Percentiles rank a stretch among this genome's conserved stretches.
Evolutionary conservation across 108 stramenopile genomes (phyloP).

Genomic region (Skeletonema potamos): DNA sequence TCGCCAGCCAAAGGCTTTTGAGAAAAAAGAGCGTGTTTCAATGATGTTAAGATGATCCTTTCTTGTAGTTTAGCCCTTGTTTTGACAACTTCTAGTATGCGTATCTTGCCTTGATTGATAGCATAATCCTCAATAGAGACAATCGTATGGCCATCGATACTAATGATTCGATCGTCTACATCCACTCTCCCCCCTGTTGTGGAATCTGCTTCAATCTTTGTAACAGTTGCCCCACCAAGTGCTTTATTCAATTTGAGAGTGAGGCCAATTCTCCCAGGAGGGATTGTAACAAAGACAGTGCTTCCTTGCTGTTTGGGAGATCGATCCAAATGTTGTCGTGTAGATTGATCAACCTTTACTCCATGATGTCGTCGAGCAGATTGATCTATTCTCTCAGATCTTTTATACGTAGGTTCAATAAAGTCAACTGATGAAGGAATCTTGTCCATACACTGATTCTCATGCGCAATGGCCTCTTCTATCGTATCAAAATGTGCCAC

Average conservation of each 20-base stretch:
- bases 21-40: not conserved
- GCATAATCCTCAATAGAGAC: not conserved
- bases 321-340: not conserved
- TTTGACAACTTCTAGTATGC: not conserved
- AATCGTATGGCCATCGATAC: not conserved
- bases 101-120: not conserved
- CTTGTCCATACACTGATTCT: conserved; percentile 3
- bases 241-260: not conserved
- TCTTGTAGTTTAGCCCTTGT: not conserved
- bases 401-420: too few species aligned
- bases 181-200: not conserved
- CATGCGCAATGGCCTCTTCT: conserved; percentile 28
- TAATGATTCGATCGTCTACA: not conserved
- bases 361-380: not conserved
- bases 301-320: not conserved
- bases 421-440: too few species aligned
- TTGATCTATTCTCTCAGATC: not conserved
- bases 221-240: not conserved
- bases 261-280: not conserved
- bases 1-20: not conserved
- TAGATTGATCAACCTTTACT: not conserved
- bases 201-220: not conserved
- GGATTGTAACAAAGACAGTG: not conserved
- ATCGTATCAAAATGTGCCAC: conserved; percentile 25
- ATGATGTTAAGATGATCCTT: not conserved